These are phyloP conservation scores for Aleurites moluccanus DNA, from an alignment of 441 rosid genomes.

Conservation along the genomic window DNA sequence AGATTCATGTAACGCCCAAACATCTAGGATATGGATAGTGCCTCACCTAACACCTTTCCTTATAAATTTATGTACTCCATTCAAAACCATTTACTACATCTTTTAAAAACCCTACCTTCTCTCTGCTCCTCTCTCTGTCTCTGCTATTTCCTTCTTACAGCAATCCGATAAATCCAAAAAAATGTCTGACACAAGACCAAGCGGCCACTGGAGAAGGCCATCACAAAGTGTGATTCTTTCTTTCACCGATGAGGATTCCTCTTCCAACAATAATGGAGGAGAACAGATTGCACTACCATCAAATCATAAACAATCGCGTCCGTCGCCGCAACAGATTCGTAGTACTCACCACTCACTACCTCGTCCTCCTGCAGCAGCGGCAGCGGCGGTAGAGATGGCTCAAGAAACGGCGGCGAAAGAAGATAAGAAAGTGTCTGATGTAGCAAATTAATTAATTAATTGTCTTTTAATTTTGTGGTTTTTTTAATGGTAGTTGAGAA, in stretches of 20 bases:
- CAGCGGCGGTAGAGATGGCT: not conserved
- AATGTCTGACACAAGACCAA: constrained; percentile 33
- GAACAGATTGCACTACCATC: constrained; percentile 6
- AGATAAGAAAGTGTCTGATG: not conserved
- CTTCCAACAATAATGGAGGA: constrained; percentile 15
- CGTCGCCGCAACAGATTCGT: constrained; percentile 6
- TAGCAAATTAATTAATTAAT: not conserved
- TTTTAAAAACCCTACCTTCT: constrained; percentile 9
- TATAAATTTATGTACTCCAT: not conserved
- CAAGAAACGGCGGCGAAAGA: not conserved
- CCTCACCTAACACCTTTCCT: constrained; percentile 9
- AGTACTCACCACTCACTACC: constrained; percentile 3
- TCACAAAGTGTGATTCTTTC: constrained; percentile 24
- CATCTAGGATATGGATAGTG: constrained; percentile 22
- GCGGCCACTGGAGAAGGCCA: constrained; percentile 42
- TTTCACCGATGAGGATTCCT: constrained; percentile 24
- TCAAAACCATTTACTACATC: not conserved
- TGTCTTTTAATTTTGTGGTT: not conserved
- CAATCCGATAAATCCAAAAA: not conserved
- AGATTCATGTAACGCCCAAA: constrained; percentile 17
- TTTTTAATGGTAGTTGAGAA: too few relatives aligned
- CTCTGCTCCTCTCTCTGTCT: not conserved
- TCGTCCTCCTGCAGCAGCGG: not conserved
- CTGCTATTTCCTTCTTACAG: not conserved
- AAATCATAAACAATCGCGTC: not conserved